Base-by-base conservation (phyloP, 1,284 basidiomycete species). In the Ustilago lituana region DNA sequence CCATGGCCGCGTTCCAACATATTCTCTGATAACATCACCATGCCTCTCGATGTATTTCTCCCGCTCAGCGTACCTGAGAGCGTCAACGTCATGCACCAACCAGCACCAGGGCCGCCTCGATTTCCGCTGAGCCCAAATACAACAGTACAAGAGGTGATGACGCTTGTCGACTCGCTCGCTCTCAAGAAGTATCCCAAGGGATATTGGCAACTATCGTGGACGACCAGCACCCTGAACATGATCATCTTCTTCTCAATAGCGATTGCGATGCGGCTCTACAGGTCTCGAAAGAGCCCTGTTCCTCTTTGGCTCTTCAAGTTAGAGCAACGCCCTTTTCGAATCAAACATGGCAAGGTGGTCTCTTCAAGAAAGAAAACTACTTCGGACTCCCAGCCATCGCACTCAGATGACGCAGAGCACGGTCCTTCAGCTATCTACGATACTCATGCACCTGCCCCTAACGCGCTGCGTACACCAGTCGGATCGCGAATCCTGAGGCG, bases 271-370 rank as follows among this genome's bases (percentile, higher is more conserved):
- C 50, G 55, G 1, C 22, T 39, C 5, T 63, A 57, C 26, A 39
- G 65, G 11, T 50, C 38, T 2, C 35, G 46, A 4, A 54, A 59
- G 41, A 44, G n/a, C 24, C 38, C 40, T 9, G 39, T 46, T 2
- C 48, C 54, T 17, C 52, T 68, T 4, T 68, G 65, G 65, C 38
- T 68, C 0, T 23, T 63, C 29, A 57, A 46, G 29, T 15, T 58
- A 19, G 60, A 62, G 22, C 33, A 22, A 12, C 44, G 65, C 4
- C 46, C 45, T 4, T 52, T 48, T 24, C 48, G 31, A 2, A 31
- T 55, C 31, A 49, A 46, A 29, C 27, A n/a, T n/a, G n/a, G n/a
- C n/a, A n/a, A n/a, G n/a, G n/a, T n/a, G n/a, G n/a, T n/a, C n/a
- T n/a, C n/a, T n/a, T n/a, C n/a, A n/a, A n/a, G n/a, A n/a, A n/a